phyloP scores from a whole-genome alignment of 2,329 filamentous ascomycete species.

The Erysiphe neolycopersici region DNA sequence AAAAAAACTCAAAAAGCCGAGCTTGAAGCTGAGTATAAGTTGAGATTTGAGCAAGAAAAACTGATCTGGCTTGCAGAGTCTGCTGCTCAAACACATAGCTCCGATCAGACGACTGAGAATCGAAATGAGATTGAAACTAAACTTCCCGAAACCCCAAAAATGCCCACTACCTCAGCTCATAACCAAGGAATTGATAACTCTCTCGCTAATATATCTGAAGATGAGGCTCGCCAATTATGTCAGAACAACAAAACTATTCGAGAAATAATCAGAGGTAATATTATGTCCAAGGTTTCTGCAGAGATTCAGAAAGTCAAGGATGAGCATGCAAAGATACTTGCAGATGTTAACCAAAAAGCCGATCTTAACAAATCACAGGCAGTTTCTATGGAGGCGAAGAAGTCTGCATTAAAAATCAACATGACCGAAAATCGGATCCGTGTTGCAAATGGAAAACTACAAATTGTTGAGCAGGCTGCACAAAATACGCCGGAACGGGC shows the following conservation, averaged over 20 bases:
- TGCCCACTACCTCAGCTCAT: conserved; percentile 7
- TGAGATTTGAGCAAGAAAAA: conserved; percentile 33
- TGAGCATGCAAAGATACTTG: conserved; percentile 20
- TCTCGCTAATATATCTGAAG: conserved; percentile 21
- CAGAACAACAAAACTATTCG: conserved; percentile 22
- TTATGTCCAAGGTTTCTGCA: conserved; percentile 42
- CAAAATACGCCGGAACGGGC: conserved; percentile 63
- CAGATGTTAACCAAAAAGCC: conserved; percentile 24
- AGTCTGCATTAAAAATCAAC: conserved; percentile 46
- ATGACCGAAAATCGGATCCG: conserved; percentile 48
- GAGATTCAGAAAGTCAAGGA: conserved; percentile 34
- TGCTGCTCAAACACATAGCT: conserved; percentile 4
- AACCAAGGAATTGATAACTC: conserved; percentile 2
- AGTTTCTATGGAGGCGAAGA: conserved; percentile 48
- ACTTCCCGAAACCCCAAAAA: conserved; percentile 2
- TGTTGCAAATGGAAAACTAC: conserved; percentile 40
- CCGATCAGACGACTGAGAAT: conserved; percentile 15
- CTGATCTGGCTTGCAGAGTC: conserved; percentile 33
- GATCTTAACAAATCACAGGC: conserved; percentile 20
- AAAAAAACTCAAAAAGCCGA: conserved; percentile 25
- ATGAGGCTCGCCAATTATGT: conserved; percentile 28
- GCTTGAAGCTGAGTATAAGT: conserved; percentile 18
- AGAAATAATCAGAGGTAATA: conserved; percentile 24
- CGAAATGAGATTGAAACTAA: conserved; percentile 13
- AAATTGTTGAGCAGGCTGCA: conserved; percentile 55